Evolutionary conservation across 1,139 yeast genomes (phyloP).

Genomic region (Casaregolazyma lundiana): DNA sequence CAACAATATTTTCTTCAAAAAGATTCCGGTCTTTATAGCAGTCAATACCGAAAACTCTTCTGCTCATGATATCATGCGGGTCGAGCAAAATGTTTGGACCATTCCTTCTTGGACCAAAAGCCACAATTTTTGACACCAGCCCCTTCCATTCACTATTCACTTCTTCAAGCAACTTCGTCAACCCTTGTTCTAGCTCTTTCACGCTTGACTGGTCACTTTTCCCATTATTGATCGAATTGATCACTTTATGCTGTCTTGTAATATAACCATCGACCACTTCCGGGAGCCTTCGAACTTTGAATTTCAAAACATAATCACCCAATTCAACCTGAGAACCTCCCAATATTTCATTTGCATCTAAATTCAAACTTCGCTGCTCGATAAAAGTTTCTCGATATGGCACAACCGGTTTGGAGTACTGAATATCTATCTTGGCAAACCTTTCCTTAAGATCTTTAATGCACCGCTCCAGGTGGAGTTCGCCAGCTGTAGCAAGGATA

Average conservation of each 20-base stretch:
- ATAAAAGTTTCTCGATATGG: conserved; percentile 89
- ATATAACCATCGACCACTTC: conserved; percentile 47
- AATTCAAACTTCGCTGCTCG: conserved; percentile 23
- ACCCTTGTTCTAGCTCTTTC: conserved; percentile 23
- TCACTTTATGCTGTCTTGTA: conserved; percentile 40
- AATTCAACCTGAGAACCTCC: conserved; percentile 42
- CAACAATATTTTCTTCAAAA: conserved; percentile 62
- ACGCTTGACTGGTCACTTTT: conserved; percentile 9
- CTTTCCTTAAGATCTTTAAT: conserved; percentile 82
- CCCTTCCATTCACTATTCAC: conserved; percentile 28
- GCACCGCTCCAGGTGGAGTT: conserved; percentile 86
- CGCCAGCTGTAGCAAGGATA: conserved; percentile 93
- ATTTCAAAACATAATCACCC: conserved; percentile 42
- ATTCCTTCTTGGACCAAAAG: conserved; percentile 72
- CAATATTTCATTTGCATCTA: conserved; percentile 24
- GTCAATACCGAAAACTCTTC: conserved; percentile 16
- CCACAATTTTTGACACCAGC: conserved; percentile 46
- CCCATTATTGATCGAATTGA: conserved; percentile 18
- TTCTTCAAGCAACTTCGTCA: conserved; percentile 17
- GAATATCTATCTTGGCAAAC: conserved; percentile 87
- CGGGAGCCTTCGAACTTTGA: conserved; percentile 58
- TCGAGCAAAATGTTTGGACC: conserved; percentile 79
- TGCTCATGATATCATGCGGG: conserved; percentile 31
- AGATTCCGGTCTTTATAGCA: conserved; percentile 37
- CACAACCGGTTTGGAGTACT: conserved; percentile 86